A percentile compares a stretch with the other conserved stretches of the same genome.
These are phyloP conservation scores for Ceratobasidium sp. DNA, from an alignment of 1,284 basidiomycete genomes.

Conservation along the genomic window DNA sequence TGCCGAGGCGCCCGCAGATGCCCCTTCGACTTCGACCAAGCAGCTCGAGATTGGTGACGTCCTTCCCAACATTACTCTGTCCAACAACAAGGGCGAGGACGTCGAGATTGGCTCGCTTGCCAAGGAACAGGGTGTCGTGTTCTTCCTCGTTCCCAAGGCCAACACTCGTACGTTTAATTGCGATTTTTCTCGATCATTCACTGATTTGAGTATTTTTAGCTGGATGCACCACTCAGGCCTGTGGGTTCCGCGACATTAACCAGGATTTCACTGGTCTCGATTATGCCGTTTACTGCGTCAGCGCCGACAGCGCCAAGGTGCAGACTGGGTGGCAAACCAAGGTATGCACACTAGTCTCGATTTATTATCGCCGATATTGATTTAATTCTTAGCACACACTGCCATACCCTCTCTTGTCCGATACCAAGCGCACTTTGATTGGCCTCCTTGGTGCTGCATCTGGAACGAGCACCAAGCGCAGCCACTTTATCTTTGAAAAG, in stretches of 20 bases:
- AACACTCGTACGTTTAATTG: conserved; percentile 69
- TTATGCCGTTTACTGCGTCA: conserved; percentile 85
- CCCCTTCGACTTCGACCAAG: conserved; percentile 41
- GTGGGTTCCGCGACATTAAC: conserved; percentile 84
- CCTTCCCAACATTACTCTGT: conserved; percentile 77
- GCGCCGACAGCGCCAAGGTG: conserved; percentile 77
- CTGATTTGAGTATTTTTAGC: conserved; percentile 55
- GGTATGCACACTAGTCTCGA: conserved; percentile 53
- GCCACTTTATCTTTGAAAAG: conserved; percentile 89
- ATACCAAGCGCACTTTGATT: conserved; percentile 82
- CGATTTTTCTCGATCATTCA: conserved; percentile 6
- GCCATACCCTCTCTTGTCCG: conserved; percentile 85
- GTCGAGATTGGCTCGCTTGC: conserved; percentile 66
- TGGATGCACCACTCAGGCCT: conserved; percentile 88
- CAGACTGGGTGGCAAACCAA: conserved; percentile 86
- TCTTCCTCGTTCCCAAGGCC: conserved; percentile 87
- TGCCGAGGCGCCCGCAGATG: conserved; percentile 44
- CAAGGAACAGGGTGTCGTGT: conserved; percentile 72
- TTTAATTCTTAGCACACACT: conserved; percentile 67
- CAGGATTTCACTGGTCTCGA: conserved; percentile 71
- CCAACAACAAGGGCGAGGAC: conserved; percentile 80
- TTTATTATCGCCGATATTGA: background rate
- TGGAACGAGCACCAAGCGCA: conserved; percentile 82
- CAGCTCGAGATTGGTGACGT: conserved; percentile 73
- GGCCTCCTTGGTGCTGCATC: conserved; percentile 74